These are phyloP conservation scores for Tulasnella sp. DNA, from an alignment of 768 basidiomycete genomes.

Conservation along the genomic window DNA sequence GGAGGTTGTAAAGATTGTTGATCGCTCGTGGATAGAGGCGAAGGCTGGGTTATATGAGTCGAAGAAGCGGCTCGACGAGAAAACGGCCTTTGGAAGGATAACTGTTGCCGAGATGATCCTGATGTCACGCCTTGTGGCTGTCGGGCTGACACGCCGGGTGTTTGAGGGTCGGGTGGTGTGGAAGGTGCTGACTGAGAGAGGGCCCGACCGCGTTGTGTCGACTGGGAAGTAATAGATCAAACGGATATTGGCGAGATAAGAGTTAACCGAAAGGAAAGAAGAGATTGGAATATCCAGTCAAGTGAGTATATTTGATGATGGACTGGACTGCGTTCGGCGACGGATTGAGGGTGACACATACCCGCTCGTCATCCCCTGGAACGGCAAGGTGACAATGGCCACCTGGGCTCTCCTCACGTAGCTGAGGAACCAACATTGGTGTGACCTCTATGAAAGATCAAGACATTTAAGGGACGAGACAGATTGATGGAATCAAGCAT, in stretches of 20 bases:
- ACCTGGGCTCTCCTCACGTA: conserved; percentile 1
- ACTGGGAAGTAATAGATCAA: not conserved
- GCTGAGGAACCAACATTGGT: not conserved
- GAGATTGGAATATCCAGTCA: not conserved
- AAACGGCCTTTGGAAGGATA: conserved; percentile 2
- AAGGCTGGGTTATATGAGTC: too few species aligned
- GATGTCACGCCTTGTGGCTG: not conserved
- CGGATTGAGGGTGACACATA: not conserved
- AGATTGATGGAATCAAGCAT: not conserved
- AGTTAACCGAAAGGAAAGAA: not conserved
- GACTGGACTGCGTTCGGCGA: not conserved
- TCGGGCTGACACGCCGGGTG: not conserved
- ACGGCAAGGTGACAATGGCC: conserved; percentile 10
- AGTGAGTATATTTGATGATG: not conserved
- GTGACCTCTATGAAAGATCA: too few species aligned
- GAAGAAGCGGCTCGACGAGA: not conserved
- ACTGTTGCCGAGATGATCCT: not conserved
- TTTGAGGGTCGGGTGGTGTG: conserved; percentile 1
- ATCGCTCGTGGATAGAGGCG: too few species aligned
- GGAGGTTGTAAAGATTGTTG: too few species aligned
- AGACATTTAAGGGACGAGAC: not conserved
- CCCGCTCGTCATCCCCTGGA: not conserved
- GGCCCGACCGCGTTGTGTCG: not conserved
- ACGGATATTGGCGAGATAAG: not conserved
- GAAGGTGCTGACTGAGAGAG: conserved; percentile 11